Evolutionary conservation across 2,329 filamentous ascomycete genomes (phyloP).

Genomic region (Fusarium buharicum): DNA sequence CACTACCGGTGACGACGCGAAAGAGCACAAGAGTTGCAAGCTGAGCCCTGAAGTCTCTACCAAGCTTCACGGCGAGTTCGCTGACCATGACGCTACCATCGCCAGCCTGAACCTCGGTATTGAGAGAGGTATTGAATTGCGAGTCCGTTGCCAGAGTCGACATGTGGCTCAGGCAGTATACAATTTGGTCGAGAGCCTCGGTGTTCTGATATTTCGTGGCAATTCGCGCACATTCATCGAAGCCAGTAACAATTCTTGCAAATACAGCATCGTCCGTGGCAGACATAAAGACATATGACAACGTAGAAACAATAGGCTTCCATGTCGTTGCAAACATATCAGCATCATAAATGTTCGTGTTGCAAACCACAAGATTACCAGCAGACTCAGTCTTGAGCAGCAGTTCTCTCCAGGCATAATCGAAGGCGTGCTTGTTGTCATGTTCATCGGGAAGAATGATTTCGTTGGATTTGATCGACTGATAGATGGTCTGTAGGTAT

Average conservation of each 20-base stretch:
- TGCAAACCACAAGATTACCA: conserved; percentile 78
- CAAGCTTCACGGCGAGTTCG: conserved; percentile 95
- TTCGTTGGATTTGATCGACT: conserved; percentile 91
- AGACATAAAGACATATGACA: conserved; percentile 99
- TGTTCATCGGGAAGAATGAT: conserved; percentile 98
- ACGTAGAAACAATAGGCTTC: conserved; percentile 91
- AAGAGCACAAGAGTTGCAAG: conserved; percentile 96
- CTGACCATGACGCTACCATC: conserved; percentile 98
- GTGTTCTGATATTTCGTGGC: conserved; percentile 84
- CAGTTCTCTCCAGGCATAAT: conserved; percentile 97
- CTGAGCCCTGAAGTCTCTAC: conserved; percentile 91
- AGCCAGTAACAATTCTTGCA: conserved; percentile 90
- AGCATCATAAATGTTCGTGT: conserved; percentile 94
- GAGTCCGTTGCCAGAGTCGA: conserved; percentile 82
- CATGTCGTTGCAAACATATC: conserved; percentile 98
- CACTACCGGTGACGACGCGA: conserved; percentile 87
- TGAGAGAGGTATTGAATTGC: conserved; percentile 84
- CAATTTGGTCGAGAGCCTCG: conserved; percentile 91
- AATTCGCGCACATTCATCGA: conserved; percentile 95
- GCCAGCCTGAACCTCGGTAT: conserved; percentile 93
- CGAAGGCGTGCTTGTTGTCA: conserved; percentile 95
- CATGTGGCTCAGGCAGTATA: conserved; percentile 90
- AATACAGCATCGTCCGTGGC: conserved; percentile 97
- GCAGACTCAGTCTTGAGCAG: conserved; percentile 84
- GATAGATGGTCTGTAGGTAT: conserved; percentile 86